Evolutionary conservation across 306 rosid genomes (phyloP).

Genomic region (Prunus armeniaca): DNA sequence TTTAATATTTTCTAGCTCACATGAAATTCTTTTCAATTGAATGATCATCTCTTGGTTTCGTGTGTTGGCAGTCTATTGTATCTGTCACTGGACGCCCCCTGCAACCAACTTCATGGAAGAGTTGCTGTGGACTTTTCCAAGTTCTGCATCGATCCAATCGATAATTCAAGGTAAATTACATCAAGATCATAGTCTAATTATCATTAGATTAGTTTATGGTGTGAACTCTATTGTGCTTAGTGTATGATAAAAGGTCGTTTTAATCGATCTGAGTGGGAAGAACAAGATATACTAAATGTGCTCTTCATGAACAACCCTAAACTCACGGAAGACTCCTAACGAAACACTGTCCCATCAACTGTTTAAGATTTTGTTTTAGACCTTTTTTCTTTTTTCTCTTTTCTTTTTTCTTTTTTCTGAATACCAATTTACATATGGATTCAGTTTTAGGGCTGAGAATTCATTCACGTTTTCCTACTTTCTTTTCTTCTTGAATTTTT

Average conservation of each 20-base stretch:
- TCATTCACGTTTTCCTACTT: background rate
- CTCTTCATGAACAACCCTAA: too few species aligned
- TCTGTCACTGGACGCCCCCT: conserved; percentile 23
- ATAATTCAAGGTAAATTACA: conserved; percentile 49
- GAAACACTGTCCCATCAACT: too few species aligned
- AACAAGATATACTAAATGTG: too few species aligned
- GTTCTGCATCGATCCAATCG: conserved; percentile 39
- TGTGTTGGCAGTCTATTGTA: conserved; percentile 27
- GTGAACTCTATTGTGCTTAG: background rate
- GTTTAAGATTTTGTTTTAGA: too few species aligned
- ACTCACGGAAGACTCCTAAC: too few species aligned
- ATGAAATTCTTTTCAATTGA: background rate
- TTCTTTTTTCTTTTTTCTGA: too few species aligned
- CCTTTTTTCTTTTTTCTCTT: too few species aligned
- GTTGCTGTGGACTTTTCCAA: conserved; percentile 74
- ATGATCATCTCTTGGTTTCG: background rate
- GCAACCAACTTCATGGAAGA: conserved; percentile 52
- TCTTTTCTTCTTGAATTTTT: background rate
- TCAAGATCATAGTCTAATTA: background rate
- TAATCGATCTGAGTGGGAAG: background rate
- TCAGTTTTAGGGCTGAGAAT: background rate
- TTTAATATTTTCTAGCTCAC: background rate
- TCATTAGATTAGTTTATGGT: background rate
- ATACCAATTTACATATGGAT: background rate
- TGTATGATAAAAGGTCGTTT: background rate